A percentile compares a stretch with the other conserved stretches of the same genome.
These are phyloP conservation scores for Paracorniculantispora psalliotae DNA, from an alignment of 2,329 filamentous ascomycete species.

Conservation along the genomic window DNA sequence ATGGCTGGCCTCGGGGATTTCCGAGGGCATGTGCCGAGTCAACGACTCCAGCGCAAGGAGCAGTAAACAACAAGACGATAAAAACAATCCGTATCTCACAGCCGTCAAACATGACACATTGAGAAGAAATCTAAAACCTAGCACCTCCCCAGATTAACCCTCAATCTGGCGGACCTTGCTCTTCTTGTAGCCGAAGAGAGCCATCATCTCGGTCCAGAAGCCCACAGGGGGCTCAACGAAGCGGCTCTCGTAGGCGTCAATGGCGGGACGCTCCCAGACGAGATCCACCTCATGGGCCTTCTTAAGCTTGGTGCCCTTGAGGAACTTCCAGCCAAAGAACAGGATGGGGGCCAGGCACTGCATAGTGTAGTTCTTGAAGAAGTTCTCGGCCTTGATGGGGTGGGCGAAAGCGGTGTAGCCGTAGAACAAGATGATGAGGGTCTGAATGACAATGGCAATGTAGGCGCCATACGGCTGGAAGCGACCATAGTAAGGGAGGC, in stretches of 20 bases:
- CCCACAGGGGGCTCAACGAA: slow-evolving; percentile 45
- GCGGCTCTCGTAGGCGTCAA: slow-evolving; percentile 52
- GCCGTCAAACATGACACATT: background rate
- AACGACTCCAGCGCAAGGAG: background rate
- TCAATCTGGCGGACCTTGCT: slow-evolving; percentile 17
- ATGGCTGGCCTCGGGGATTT: background rate
- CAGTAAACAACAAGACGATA: background rate
- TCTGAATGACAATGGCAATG: slow-evolving; percentile 38
- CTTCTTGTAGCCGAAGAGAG: slow-evolving; percentile 34
- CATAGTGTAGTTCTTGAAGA: slow-evolving; percentile 55
- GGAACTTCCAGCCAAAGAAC: slow-evolving; percentile 58
- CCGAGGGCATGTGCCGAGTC: background rate
- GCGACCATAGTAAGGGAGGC: slow-evolving; percentile 52
- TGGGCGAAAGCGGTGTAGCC: slow-evolving; percentile 48
- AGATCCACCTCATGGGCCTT: slow-evolving; percentile 52
- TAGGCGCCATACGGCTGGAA: slow-evolving; percentile 56
- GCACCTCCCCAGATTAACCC: slow-evolving; percentile 17
- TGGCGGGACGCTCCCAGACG: slow-evolving; percentile 53
- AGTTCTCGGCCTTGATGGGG: slow-evolving; percentile 43
- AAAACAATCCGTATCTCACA: background rate
- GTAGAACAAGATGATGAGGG: slow-evolving; percentile 43
- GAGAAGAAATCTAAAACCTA: background rate
- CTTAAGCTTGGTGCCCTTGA: slow-evolving; percentile 54
- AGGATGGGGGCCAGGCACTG: slow-evolving; percentile 48
- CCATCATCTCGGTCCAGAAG: slow-evolving; percentile 52